Conservation (phyloP, 805 yeast species). For the Suhomyces prunicola region DNA sequence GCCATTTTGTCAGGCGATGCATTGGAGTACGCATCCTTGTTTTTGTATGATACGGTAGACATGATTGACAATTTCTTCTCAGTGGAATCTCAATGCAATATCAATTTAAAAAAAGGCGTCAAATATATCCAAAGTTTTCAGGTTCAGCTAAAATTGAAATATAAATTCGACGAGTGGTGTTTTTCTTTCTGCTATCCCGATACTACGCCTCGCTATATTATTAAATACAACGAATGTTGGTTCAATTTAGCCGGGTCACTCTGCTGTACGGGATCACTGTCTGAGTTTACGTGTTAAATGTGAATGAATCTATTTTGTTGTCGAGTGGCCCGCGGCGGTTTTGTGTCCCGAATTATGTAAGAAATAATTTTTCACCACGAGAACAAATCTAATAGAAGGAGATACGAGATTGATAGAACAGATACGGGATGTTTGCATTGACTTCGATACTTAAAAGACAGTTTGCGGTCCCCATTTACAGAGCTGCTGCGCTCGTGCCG, state of each 20-base stretch:
- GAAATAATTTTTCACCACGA: constrained; percentile 1
- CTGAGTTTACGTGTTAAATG: constrained; percentile 15
- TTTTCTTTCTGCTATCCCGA: not conserved
- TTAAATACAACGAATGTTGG: not conserved
- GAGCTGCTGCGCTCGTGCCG: constrained; percentile 4
- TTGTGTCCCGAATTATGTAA: not conserved
- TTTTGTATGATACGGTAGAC: constrained; percentile 84
- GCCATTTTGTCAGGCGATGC: constrained; percentile 92
- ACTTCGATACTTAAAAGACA: constrained; percentile 16
- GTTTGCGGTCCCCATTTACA: constrained; percentile 11
- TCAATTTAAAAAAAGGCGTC: not conserved
- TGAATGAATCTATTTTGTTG: constrained; percentile 5
- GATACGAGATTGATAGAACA: not conserved
- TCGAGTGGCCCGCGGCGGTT: not conserved
- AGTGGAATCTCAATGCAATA: not conserved
- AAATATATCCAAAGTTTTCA: not conserved
- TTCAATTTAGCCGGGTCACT: not conserved
- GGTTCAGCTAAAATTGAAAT: not conserved
- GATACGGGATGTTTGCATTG: constrained; percentile 16
- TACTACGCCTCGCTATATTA: not conserved
- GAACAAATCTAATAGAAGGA: not conserved
- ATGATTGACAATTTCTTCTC: constrained; percentile 29
- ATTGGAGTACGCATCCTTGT: constrained; percentile 61
- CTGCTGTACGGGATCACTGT: not conserved
- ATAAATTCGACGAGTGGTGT: too few relatives aligned